Percentiles rank a stretch among this genome's conserved stretches.
These are phyloP conservation scores for Tetrapisispora arboricola DNA, from an alignment of 805 yeast genomes.

Conservation along the genomic window DNA sequence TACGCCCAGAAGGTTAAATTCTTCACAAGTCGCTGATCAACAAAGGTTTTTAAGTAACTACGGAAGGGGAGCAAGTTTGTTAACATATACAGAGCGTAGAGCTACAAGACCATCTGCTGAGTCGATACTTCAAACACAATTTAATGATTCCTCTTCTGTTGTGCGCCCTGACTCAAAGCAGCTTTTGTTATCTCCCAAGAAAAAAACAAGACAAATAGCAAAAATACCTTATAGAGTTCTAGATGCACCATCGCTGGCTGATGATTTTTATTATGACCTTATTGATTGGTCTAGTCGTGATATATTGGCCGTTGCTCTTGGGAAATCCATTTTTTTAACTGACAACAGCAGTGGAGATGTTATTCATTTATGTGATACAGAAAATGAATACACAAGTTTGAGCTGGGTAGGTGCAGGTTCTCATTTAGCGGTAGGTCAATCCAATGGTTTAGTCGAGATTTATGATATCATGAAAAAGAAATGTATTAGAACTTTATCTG, in stretches of 20 bases:
- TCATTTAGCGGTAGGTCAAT: conserved; percentile 88
- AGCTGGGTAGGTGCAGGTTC: conserved; percentile 94
- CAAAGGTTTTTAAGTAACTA: conserved; percentile 17
- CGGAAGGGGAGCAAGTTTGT: conserved; percentile 44
- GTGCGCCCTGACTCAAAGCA: conserved; percentile 83
- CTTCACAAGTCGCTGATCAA: conserved; percentile 12
- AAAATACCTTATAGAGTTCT: conserved; percentile 86
- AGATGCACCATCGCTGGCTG: conserved; percentile 92
- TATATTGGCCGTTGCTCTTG: conserved; percentile 80
- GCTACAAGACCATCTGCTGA: conserved; percentile 50
- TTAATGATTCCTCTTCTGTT: conserved; percentile 58
- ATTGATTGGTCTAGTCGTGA: conserved; percentile 95
- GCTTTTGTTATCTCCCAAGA: conserved; percentile 70
- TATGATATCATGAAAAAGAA: conserved; percentile 84
- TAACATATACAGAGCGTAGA: conserved; percentile 66
- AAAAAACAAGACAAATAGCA: conserved; percentile 64
- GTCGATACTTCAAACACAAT: conserved; percentile 59
- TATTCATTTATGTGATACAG: conserved; percentile 64
- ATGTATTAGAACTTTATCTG: conserved; percentile 84
- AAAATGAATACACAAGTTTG: conserved; percentile 70
- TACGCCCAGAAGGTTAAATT: conserved; percentile 28
- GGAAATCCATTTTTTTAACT: conserved; percentile 82
- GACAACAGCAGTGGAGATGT: conserved; percentile 81
- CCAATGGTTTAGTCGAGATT: conserved; percentile 78
- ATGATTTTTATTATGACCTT: conserved; percentile 83